Base-by-base conservation (phyloP, 371 early-diverging fungal species). In the Rhizopus delemar region DNA sequence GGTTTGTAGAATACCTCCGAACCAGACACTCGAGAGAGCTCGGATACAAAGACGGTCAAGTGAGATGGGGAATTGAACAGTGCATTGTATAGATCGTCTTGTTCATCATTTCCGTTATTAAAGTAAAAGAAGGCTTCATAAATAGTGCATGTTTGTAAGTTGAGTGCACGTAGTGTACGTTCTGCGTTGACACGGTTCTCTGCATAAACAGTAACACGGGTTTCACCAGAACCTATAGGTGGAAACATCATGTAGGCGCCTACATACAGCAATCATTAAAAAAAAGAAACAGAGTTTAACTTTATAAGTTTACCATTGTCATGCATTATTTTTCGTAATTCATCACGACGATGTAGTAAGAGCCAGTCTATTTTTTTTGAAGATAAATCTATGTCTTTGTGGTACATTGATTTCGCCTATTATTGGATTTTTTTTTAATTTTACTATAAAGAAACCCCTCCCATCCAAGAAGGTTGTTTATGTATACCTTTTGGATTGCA, bases 291-390 rank as follows among this genome's bases (percentile, higher is more conserved):
- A 11, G 5, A 22, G 36, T 33, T 38, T 36, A 22, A 11, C 4
- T 22, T 29, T 12, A 16, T 38, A 8, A 12, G 28, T 35, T 73
- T 68, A 58, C 83, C 92, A 74, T 93, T 91, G 65, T 93, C 91
- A 28, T 70, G 61, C 89, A 89, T 89, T 51, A 91, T 87, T 57
- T 82, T 78, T 12, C 76, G 74, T 9, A 93, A 58, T 38, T 84
- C 72, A 46, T 85, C 83, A 31, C 83, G 85, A 41, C 83, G 71
- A 60, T 84, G 77, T 29, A 82, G 69, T 41, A 89, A 63, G 62
- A 91, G 75, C 92, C 91, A 93, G 61, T 93, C 93, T 58, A 91
- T 68, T 65, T 91, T 91, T 34, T 86, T 78, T 31, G 89, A 78
- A 60, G 72, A 58, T 62, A 78, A 51, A n/a, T 66, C 69, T 36